A percentile compares a stretch with the other conserved stretches of the same genome.
These are phyloP conservation scores for Rhodotorula paludigena DNA, from an alignment of 768 basidiomycete species.

Conservation along the genomic window DNA sequence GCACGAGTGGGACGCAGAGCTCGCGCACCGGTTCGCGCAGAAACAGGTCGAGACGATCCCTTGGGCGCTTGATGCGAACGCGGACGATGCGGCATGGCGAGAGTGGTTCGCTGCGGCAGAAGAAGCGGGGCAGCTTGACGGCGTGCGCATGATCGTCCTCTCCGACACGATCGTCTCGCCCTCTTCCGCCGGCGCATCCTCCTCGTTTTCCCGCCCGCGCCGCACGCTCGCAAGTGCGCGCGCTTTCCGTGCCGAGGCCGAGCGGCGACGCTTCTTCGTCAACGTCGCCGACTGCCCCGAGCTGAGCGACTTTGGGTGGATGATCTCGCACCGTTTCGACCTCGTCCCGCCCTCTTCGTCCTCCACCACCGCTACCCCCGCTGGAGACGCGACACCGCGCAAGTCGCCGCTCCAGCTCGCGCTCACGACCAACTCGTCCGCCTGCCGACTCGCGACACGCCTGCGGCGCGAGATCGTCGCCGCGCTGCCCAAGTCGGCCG, in stretches of 20 bases:
- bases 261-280: constrained; percentile 61
- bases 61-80: constrained; percentile 35
- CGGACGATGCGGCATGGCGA: constrained; percentile 11
- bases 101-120: constrained; percentile 17
- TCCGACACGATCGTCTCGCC: constrained; percentile 63
- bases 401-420: constrained; percentile 57
- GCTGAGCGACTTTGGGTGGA: constrained; percentile 83
- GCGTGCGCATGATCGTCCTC: constrained; percentile 59
- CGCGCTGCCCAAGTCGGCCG: constrained; percentile 65
- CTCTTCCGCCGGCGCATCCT: constrained; percentile 37
- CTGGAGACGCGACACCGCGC: constrained; percentile 45
- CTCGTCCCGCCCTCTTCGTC: constrained; percentile 45
- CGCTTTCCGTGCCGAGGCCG: constrained; percentile 58
- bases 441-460: constrained; percentile 75
- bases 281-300: constrained; percentile 83
- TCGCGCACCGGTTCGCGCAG: constrained; percentile 60
- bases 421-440: constrained; percentile 84
- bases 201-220: constrained; percentile 15
- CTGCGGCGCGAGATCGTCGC: constrained; percentile 77
- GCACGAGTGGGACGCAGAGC: constrained; percentile 45
- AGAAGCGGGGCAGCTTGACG: neutral
- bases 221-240: constrained; percentile 55
- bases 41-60: constrained; percentile 60
- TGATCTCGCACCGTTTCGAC: constrained; percentile 74
- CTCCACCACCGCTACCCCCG: neutral